phyloP scores from a whole-genome alignment of 192 early-diverging fungal genomes.

The Thamnidium elegans region DNA sequence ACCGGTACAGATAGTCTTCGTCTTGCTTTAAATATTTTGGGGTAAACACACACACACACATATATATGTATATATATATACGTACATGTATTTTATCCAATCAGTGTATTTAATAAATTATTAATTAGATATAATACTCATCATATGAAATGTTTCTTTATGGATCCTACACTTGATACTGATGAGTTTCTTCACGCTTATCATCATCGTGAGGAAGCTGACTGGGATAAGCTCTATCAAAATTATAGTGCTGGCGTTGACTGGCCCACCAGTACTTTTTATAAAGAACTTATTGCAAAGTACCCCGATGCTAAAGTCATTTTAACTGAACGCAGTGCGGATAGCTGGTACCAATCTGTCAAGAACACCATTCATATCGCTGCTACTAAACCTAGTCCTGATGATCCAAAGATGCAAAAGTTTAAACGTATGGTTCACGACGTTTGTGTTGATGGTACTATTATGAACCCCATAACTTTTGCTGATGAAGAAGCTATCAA shows the following conservation, averaged over 20 bases:
- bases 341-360: conserved; percentile 24
- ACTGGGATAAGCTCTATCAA: conserved; percentile 15
- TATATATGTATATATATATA: no score
- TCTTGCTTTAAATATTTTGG: no score
- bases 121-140: conserved; percentile 16
- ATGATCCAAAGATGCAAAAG: no score
- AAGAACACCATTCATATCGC: conserved; percentile 6
- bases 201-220: conserved; percentile 16
- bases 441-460: conserved; percentile 1
- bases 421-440: neutral
- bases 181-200: neutral
- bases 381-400: neutral
- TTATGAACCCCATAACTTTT: neutral
- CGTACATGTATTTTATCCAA: no score
- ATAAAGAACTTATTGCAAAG: conserved; percentile 22
- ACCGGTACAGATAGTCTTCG: no score
- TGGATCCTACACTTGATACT: conserved; percentile 12
- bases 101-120: neutral
- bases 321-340: conserved; percentile 13
- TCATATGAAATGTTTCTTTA: conserved; percentile 18
- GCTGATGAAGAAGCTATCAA: neutral
- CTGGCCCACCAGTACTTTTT: conserved; percentile 20
- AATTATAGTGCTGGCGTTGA: conserved; percentile 24
- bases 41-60: no score
- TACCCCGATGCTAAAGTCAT: conserved; percentile 29